Evolutionary conservation across 129 eudicot species (phyloP), one percentile per base, ranked within the genome.

Genomic region (Deinandra increscens): DNA sequence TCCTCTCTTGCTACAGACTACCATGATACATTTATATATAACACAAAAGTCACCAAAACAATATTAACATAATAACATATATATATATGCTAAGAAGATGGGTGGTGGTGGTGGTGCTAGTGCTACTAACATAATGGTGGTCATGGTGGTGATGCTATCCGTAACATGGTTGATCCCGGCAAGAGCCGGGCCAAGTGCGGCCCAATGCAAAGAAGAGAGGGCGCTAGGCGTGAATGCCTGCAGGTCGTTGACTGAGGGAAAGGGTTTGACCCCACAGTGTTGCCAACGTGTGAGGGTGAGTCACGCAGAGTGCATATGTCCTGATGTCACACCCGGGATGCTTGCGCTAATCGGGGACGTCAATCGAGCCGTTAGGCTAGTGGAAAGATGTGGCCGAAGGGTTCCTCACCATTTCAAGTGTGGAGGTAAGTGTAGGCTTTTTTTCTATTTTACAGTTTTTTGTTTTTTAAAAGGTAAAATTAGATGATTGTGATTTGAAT

Each of bases 361-460:
- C 43, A 61, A 80, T 9, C 75, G 61, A 0, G 70, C 69, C 8
- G 23, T 78, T 13, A 44, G 71, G 38, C 78, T 85, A 23, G n/a
- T 85, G 19, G 44, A 82, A 74, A 74, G 75, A 39, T 85, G 91
- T 71, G 91, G 91, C n/a, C 66, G 87, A 11, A 70, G 61, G 14
- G 68, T 85, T 45, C 87, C 91, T 80, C 91, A 58, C 42, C 85
- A 79, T 37, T 85, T 72, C 81, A 81, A 78, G 65, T 81, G 88
- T 20, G 85, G 88, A 29, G 69, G 88, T 84, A 83, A 79, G 64
- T 64, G 10, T 61, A n/a, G n/a, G n/a, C n/a, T n/a, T n/a, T n/a
- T n/a, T n/a, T n/a, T n/a, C n/a, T n/a, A n/a, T n/a, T n/a, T n/a
- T n/a, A n/a, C n/a, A n/a, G n/a, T n/a, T n/a, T n/a, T n/a, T n/a